Evolutionary conservation across 1,284 basidiomycete species (phyloP), one percentile per base, ranked within the genome.

Genomic region (Trichosporon coremiiforme): DNA sequence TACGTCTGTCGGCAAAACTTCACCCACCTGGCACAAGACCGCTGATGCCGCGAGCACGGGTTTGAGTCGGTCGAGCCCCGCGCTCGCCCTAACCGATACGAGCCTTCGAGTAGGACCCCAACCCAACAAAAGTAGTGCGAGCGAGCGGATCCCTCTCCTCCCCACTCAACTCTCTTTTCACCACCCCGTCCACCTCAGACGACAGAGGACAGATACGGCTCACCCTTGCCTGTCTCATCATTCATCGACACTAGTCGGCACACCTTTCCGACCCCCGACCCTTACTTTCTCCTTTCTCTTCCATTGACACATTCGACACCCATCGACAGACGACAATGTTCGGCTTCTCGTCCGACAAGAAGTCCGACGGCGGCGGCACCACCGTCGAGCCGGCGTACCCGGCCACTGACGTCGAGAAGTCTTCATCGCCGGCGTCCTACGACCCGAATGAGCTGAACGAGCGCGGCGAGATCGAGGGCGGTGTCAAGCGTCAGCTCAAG

Each of bases 401-500:
- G 6, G 50, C 20, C 20, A 53, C 20, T 17, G 50, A 53, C 12
- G 20, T 53, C 20, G 50, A 53, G 17, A 53, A 53, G 50, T 53
- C 25, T 25, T 25, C 50, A 20, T 22, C 50, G 20, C 50, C 50
- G 50, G 20, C 50, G 20, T 7, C 22, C 17, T 53, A 53, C 50
- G 50, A 53, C 50, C 50, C 29, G 6, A 62, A 62, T 33, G 57
- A 31, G 57, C 57, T 62, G 15, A 62, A 62, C 57, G 71, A 67
- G n/a, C 38, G 63, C 53, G 72, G 72, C 5, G 72, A 73, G 68
- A 38, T 73, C 10, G 75, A 78, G 25, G 77, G 76, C 12, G 71
- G 68, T 15, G 77, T 82, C 64, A 76, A 80, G 69, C 77, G 80
- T 38, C 74, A 74, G n/a, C 77, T 82, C 68, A 81, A 82, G 74